Evolutionary conservation across 1,139 yeast species (phyloP).

Genomic region (Kluyveromyces marxianus): DNA sequence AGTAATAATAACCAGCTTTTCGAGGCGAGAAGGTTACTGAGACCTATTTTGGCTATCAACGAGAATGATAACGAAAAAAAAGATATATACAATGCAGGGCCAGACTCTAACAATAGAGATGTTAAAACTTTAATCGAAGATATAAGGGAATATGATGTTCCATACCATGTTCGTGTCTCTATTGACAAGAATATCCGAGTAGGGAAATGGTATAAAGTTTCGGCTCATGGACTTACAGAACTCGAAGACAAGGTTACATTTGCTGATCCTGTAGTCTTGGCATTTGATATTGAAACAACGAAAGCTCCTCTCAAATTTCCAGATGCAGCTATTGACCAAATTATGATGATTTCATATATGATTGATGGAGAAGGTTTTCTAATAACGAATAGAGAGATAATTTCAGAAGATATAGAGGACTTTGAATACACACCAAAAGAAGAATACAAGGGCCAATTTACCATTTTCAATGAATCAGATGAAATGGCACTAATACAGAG

Average conservation of each 20-base stretch:
- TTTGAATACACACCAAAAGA: constrained; percentile 97
- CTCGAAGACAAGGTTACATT: constrained; percentile 75
- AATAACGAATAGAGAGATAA: constrained; percentile 90
- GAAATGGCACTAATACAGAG: constrained; percentile 67
- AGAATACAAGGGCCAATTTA: constrained; percentile 85
- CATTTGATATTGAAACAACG: constrained; percentile 97
- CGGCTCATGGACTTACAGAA: constrained; percentile 50
- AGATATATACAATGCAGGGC: constrained; percentile 45
- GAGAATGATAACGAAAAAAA: constrained; percentile 56
- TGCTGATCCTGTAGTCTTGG: constrained; percentile 95
- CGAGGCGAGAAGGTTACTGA: constrained; percentile 59
- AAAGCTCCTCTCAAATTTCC: constrained; percentile 96
- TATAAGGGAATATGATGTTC: constrained; percentile 90
- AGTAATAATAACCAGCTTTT: constrained; percentile 69
- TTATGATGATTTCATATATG: constrained; percentile 99
- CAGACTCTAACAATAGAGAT: constrained; percentile 34
- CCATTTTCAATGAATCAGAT: constrained; percentile 83
- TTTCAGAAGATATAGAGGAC: constrained; percentile 90
- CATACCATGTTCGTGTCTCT: constrained; percentile 91
- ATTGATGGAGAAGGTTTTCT: constrained; percentile 94
- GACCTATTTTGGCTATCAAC: constrained; percentile 68
- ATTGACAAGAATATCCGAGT: constrained; percentile 81
- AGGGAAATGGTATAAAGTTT: constrained; percentile 92
- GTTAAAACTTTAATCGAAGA: constrained; percentile 67
- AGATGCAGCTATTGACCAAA: constrained; percentile 83